A percentile compares a stretch with the other conserved stretches of the same genome.
Conservation (phyloP, 2,329 filamentous ascomycete genomes). For the Hymenoscyphus fructigenus region DNA sequence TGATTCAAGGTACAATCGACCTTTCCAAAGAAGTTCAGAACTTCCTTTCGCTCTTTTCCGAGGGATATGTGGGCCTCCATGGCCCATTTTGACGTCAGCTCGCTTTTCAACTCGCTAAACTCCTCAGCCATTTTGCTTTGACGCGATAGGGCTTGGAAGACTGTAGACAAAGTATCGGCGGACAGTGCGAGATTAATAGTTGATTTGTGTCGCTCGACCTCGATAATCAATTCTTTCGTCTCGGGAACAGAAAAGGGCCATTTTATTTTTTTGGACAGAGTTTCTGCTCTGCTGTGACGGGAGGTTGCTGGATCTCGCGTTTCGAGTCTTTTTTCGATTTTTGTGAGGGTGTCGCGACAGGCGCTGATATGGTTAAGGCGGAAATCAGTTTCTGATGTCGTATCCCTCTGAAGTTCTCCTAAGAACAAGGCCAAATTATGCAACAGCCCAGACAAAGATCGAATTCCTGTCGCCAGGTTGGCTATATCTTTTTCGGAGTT, state of each 20-base stretch:
- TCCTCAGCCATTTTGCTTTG: background rate
- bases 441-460: slow-evolving; percentile 12
- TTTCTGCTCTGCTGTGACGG: background rate
- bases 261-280: background rate
- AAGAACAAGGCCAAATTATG: slow-evolving; percentile 11
- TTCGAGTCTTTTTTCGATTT: background rate
- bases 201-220: slow-evolving; percentile 12
- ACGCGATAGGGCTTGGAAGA: background rate
- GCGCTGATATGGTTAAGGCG: slow-evolving; percentile 9
- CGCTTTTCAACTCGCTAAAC: background rate
- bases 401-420: slow-evolving; percentile 8
- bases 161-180: background rate
- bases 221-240: slow-evolving; percentile 8
- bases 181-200: slow-evolving; percentile 9
- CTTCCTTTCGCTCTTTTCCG: background rate
- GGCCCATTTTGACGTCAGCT: background rate
- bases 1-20: background rate
- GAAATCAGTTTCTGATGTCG: background rate
- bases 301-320: background rate
- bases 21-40: background rate
- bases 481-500: slow-evolving; percentile 12
- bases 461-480: slow-evolving; percentile 6
- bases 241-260: slow-evolving; percentile 13
- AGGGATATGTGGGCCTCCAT: background rate
- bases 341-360: background rate